These are phyloP conservation scores for Stropharia rugosoannulata DNA, from an alignment of 768 basidiomycete genomes.

Conservation along the genomic window DNA sequence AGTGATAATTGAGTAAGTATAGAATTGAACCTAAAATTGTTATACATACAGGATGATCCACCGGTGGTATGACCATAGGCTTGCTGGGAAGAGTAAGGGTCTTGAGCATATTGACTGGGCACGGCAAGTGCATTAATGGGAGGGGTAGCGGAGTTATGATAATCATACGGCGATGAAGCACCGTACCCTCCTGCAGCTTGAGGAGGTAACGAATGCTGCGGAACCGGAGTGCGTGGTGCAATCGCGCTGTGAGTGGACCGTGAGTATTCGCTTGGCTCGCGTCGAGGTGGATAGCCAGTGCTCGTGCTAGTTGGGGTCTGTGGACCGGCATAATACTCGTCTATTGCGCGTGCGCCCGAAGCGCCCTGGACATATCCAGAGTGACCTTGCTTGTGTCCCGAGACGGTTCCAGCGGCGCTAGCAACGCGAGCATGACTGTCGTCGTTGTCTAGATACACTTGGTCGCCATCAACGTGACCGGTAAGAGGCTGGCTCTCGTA, in stretches of 20 bases:
- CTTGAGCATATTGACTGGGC: conserved; percentile 30
- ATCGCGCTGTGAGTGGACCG: conserved; percentile 29
- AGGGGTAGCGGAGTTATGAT: conserved; percentile 25
- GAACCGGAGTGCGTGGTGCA: conserved; percentile 16
- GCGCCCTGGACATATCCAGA: conserved; percentile 69
- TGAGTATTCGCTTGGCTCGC: conserved; percentile 36
- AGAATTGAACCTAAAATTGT: conserved; percentile 20
- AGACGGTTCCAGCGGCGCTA: conserved; percentile 28
- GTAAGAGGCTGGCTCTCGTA: conserved; percentile 74
- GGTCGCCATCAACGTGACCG: conserved; percentile 53
- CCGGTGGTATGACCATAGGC: conserved; percentile 56
- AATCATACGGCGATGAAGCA: conserved; percentile 21
- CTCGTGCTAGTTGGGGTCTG: conserved; percentile 25
- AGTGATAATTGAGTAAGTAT: not conserved
- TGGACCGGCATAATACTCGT: conserved; percentile 58
- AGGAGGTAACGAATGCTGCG: conserved; percentile 11
- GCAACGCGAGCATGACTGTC: conserved; percentile 22
- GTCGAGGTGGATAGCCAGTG: conserved; percentile 39
- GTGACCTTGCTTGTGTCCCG: conserved; percentile 31
- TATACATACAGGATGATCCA: conserved; percentile 52
- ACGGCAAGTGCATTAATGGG: conserved; percentile 34
- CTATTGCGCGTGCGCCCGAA: conserved; percentile 66
- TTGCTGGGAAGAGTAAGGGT: conserved; percentile 27
- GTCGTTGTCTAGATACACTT: conserved; percentile 54
- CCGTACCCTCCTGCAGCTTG: conserved; percentile 18